Conservation (phyloP, 2,329 filamentous ascomycete species). For the Knufia petricola region DNA sequence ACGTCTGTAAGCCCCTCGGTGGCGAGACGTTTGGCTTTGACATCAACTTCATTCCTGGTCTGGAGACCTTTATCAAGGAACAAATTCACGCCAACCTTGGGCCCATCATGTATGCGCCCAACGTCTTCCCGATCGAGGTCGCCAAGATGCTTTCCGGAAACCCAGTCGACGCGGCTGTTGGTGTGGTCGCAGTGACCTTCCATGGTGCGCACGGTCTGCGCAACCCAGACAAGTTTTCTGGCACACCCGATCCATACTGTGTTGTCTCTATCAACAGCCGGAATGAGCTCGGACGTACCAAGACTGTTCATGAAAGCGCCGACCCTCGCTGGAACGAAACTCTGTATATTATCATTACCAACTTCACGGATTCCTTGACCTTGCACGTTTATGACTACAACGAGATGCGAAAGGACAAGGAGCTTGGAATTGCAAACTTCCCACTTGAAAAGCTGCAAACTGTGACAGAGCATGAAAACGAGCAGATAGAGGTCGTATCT, state of each 20-base stretch:
- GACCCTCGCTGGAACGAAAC: slow-evolving; percentile 96
- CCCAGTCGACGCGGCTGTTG: slow-evolving; percentile 89
- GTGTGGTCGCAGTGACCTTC: slow-evolving; percentile 82
- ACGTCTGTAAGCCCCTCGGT: slow-evolving; percentile 93
- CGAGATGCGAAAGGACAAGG: slow-evolving; percentile 91
- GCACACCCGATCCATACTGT: slow-evolving; percentile 83
- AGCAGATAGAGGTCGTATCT: slow-evolving; percentile 71
- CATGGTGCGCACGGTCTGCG: slow-evolving; percentile 87
- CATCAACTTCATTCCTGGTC: slow-evolving; percentile 95
- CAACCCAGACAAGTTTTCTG: slow-evolving; percentile 88
- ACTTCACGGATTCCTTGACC: slow-evolving; percentile 77
- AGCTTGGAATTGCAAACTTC: slow-evolving; percentile 80
- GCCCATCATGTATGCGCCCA: slow-evolving; percentile 97
- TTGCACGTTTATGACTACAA: slow-evolving; percentile 87
- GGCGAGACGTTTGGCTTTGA: slow-evolving; percentile 95
- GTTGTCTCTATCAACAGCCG: slow-evolving; percentile 77
- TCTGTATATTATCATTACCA: slow-evolving; percentile 87
- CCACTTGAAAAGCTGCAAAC: slow-evolving; percentile 72
- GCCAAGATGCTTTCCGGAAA: slow-evolving; percentile 96
- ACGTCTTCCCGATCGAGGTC: slow-evolving; percentile 96
- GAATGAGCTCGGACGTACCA: slow-evolving; percentile 73
- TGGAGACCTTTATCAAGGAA: slow-evolving; percentile 88
- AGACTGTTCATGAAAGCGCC: slow-evolving; percentile 71
- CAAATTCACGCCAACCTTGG: slow-evolving; percentile 89
- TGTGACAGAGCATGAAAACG: slow-evolving; percentile 67